These are phyloP conservation scores for Boechera stricta DNA, from an alignment of 345 rosid genomes.

Conservation along the genomic window DNA sequence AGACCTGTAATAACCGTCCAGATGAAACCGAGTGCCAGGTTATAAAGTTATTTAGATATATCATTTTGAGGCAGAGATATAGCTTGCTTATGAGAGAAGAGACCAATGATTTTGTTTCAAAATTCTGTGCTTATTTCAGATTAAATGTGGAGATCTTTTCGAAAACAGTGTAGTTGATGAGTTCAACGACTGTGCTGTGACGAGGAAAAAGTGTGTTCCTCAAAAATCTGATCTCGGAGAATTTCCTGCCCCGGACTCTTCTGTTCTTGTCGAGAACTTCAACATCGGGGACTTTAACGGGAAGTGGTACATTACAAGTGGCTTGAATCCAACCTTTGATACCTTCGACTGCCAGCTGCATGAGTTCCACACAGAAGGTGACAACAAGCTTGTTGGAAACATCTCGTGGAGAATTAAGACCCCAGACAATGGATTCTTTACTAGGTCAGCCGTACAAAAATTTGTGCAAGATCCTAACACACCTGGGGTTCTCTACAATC, in stretches of 20 bases:
- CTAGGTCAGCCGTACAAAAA: conserved; percentile 66
- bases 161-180: conserved; percentile 85
- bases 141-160: conserved; percentile 93
- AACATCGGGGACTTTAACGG: conserved; percentile 76
- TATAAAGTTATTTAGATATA: neutral
- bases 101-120: neutral
- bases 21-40: conserved; percentile 99
- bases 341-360: conserved; percentile 86
- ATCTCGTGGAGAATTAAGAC: conserved; percentile 83
- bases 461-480: conserved; percentile 80
- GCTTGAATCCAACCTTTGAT: conserved; percentile 92
- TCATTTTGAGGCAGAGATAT: neutral
- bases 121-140: conserved; percentile 52
- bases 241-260: conserved; percentile 82
- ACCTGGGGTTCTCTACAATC: conserved; percentile 83
- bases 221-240: conserved; percentile 86
- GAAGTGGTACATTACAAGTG: conserved; percentile 90
- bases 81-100: conserved; percentile 17
- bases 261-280: conserved; percentile 73
- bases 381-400: conserved; percentile 77
- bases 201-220: conserved; percentile 93
- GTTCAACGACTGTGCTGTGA: conserved; percentile 93
- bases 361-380: conserved; percentile 74
- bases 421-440: conserved; percentile 78
- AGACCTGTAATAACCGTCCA: conserved; percentile 93